Base-by-base conservation (phyloP, 1,139 yeast species). In the Magnusiomyces suaveolens region DNA sequence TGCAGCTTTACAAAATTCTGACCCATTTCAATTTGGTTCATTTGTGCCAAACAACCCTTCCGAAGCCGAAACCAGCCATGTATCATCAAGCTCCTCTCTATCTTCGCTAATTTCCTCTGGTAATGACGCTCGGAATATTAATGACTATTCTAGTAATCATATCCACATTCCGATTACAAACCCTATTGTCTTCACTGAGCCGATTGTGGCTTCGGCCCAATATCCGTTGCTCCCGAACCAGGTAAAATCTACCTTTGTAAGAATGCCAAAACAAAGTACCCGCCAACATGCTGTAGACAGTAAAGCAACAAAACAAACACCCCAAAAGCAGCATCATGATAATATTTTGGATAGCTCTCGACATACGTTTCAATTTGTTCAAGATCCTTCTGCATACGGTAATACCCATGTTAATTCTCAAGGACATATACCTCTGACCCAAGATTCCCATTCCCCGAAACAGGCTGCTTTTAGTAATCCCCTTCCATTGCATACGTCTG, bases 131-230 rank as follows among this genome's bases (percentile, higher is more conserved):
- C 33, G 33, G 10, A 29, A 12, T 29, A 6, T 12, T 12, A 29
- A 12, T 12, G 33, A 29, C 33, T 29, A 12, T 12, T 29, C 33
- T 12, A 29, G 33, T 12, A 29, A 29, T 12, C 33, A 6, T 29
- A 41, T 48, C n/a, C 51, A 47, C 6, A 18, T 43, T 24, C 43
- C 44, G 14, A 48, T 50, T 21, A 52, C 47, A 29, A 52, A 48
- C 25, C 52, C 52, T n/a, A 54, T 54, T 8, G 43, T 54, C 14
- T 54, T 54, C 25, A 48, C 54, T 6, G 48, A 52, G 18, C 57
- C 57, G 20, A 51, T 55, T 24, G 29, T 43, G 3, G 25, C 47
- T 10, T 23, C 25, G 14, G 47, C 47, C 18, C 12, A 29, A 14
- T n/a, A 23, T 23, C 32, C 47, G 18, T 12, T 25, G 6, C n/a